Evolutionary conservation across 1,284 basidiomycete genomes (phyloP).

Genomic region (Lignosus rhinocerotis): DNA sequence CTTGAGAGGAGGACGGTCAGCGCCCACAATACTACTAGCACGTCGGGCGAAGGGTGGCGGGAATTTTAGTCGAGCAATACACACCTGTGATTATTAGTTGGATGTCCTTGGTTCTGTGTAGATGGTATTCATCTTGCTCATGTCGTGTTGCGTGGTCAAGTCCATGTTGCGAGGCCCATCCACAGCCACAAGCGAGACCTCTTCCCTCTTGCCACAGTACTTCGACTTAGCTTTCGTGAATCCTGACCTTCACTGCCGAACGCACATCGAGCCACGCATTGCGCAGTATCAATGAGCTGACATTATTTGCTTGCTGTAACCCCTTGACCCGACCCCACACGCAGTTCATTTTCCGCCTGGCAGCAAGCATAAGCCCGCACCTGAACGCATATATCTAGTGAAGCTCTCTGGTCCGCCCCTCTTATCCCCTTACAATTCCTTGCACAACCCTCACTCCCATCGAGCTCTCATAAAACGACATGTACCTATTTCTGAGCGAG

Average conservation of each 20-base stretch:
- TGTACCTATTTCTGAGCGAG: slow-evolving; percentile 73
- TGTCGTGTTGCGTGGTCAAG: no score
- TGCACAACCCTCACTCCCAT: no score
- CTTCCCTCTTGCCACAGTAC: not conserved
- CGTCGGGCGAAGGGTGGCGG: slow-evolving; percentile 1
- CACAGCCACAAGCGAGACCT: slow-evolving; percentile 3
- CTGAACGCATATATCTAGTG: not conserved
- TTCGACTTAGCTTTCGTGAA: not conserved
- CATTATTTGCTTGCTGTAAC: not conserved
- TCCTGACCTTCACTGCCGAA: not conserved
- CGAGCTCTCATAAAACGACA: slow-evolving; percentile 12
- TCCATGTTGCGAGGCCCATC: not conserved
- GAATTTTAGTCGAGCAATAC: not conserved
- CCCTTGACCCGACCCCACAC: not conserved
- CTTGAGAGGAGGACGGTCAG: slow-evolving; percentile 30
- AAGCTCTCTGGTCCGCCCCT: not conserved
- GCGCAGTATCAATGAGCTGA: not conserved
- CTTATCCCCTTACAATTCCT: not conserved
- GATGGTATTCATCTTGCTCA: no score
- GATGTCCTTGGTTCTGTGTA: no score
- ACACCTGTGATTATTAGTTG: not conserved
- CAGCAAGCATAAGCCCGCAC: not conserved
- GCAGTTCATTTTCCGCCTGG: not conserved
- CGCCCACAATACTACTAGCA: slow-evolving; percentile 11
- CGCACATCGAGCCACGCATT: not conserved